Conservation (phyloP, 2,329 filamentous ascomycete genomes). For the Periconia digitata region DNA sequence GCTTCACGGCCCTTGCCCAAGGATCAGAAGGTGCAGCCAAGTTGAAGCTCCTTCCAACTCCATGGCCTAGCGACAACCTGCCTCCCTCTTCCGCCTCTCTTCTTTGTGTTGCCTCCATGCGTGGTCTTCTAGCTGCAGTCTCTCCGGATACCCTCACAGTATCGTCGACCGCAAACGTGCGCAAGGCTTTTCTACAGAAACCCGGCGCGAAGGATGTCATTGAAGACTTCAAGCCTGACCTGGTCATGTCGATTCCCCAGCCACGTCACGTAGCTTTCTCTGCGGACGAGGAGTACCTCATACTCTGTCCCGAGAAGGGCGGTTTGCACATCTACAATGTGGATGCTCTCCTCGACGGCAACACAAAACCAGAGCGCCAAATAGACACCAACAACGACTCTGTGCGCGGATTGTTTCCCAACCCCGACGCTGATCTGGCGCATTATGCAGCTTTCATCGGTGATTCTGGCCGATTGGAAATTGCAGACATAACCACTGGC, state of each 20-base stretch:
- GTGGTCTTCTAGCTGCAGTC: constrained; percentile 82
- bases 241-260: constrained; percentile 71
- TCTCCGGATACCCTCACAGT: constrained; percentile 78
- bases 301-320: constrained; percentile 79
- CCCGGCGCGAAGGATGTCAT: constrained; percentile 64
- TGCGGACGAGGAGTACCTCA: constrained; percentile 80
- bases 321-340: constrained; percentile 84
- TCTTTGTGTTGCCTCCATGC: constrained; percentile 76
- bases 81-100: constrained; percentile 80
- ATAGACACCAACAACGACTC: constrained; percentile 74
- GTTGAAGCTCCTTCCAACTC: constrained; percentile 72
- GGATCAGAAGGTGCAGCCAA: constrained; percentile 75
- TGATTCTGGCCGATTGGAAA: constrained; percentile 74
- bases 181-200: constrained; percentile 65
- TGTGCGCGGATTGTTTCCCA: constrained; percentile 75
- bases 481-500: constrained; percentile 76
- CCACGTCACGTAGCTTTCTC: constrained; percentile 90
- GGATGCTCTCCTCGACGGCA: constrained; percentile 64
- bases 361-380: constrained; percentile 67
- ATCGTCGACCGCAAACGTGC: constrained; percentile 73
- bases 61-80: constrained; percentile 70
- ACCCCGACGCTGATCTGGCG: constrained; percentile 72
- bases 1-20: constrained; percentile 65
- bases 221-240: constrained; percentile 71
- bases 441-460: constrained; percentile 82